phyloP scores from a whole-genome alignment of 1,284 basidiomycete genomes.

The Cutaneotrichosporon mucoides region DNA sequence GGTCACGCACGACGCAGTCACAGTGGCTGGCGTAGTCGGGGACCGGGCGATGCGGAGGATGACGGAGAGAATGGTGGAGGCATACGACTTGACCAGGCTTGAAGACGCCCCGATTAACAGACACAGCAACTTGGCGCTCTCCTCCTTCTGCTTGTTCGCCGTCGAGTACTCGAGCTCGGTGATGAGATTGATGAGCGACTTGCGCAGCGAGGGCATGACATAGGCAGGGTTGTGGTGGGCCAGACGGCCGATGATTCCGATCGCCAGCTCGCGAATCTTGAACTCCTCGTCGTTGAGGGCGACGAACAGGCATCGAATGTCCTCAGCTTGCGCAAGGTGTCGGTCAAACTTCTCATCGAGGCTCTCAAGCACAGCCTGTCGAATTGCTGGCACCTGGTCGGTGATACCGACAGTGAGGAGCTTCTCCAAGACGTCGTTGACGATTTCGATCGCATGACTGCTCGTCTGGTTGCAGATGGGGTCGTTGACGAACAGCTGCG shows the following conservation, averaged over 20 bases:
- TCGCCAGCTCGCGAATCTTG: slow-evolving; percentile 85
- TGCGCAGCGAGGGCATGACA: slow-evolving; percentile 95
- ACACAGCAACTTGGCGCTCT: slow-evolving; percentile 82
- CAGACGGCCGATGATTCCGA: slow-evolving; percentile 86
- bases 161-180: slow-evolving; percentile 98
- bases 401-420: slow-evolving; percentile 94
- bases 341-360: slow-evolving; percentile 95
- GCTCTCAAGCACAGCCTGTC: slow-evolving; percentile 80
- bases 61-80: slow-evolving; percentile 87
- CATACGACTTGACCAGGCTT: slow-evolving; percentile 92
- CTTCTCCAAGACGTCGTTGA: slow-evolving; percentile 97
- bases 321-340: slow-evolving; percentile 97
- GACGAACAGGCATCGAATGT: slow-evolving; percentile 93
- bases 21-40: slow-evolving; percentile 75
- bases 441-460: slow-evolving; percentile 94
- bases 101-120: slow-evolving; percentile 86
- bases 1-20: slow-evolving; percentile 88
- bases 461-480: slow-evolving; percentile 96
- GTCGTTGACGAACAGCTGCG: slow-evolving; percentile 85
- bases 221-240: slow-evolving; percentile 97
- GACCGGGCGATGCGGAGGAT: slow-evolving; percentile 74
- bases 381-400: slow-evolving; percentile 73
- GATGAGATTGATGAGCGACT: slow-evolving; percentile 91
- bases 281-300: slow-evolving; percentile 97
- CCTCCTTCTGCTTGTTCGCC: slow-evolving; percentile 76